Evolutionary conservation across 495 filamentous ascomycete species (phyloP), one percentile per base, ranked within the genome.

Genomic region (Neurospora sp.): DNA sequence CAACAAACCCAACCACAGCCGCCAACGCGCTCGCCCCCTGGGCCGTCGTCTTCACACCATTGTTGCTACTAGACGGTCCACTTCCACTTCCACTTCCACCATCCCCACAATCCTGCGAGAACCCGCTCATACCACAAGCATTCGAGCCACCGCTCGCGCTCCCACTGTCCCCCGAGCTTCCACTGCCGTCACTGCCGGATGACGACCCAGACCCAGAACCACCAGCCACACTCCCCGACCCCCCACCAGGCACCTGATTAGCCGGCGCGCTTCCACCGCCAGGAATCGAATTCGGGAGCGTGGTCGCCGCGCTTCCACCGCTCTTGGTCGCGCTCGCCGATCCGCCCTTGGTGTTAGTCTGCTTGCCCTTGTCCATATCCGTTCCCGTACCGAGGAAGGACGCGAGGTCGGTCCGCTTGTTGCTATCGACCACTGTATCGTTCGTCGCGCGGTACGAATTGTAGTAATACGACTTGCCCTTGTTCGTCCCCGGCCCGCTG

Each of bases 351-450:
- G 75, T 75, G 16, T 76, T 42, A 14, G 48, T 77, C n/a, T 72
- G 74, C 73, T 79, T 79, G 62, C 82, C 89, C 39, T 82, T 82
- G 48, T 86, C 78, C 90, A 92, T 92, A 80, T 97, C 87, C 10
- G 88, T 83, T 69, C 96, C 96, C 0, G 92, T 92, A 8, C 88
- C 94, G 40, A 89, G 85, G 71, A 98, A 85, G 69, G 92, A 94
- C 74, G 88, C 91, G 23, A 99, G 88, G n/a, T 93, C 82, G 71
- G 93, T 96, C 62, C 85, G 78, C 78, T 94, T 90, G 83, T 93
- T 83, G 77, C 91, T 90, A 78, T 94, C 89, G 48, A 89, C 85
- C 70, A 98, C 86, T 12, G 93, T 92, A 83, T 89, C 82, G 82
- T 97, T 92, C 40, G 92, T 87, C 70, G 87, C 93, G 2, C 84